Base-by-base conservation (phyloP, 176 grass and related monocot species). In the Aechmea fasciata region DNA sequence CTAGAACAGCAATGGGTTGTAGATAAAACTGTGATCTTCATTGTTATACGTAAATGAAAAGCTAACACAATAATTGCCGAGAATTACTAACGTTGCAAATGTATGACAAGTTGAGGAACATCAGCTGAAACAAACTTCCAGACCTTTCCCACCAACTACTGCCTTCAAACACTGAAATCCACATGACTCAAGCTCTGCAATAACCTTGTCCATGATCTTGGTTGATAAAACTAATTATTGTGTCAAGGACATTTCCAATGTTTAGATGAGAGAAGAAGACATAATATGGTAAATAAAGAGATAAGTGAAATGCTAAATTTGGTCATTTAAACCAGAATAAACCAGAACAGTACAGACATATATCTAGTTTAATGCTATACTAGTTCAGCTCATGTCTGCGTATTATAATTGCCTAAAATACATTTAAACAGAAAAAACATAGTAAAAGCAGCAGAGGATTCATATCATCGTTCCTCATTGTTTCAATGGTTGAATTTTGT, bases 101-200 rank as follows among this genome's bases (percentile, higher is more conserved):
- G 33, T 20, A 61, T 20, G 55, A 61, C 17, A 73, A 63, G n/a
- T 74, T 22, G 11, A 61, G 6, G 55, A 57, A 57, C 10, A 48
- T 68, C 74, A 83, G 57, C 68, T 73, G 71, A 47, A 71, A 17
- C 50, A 72, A 62, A 92, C 67, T 78, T 97, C 78, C 20, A 97
- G 76, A 41, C 93, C 93, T 77, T 19, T 69, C 48, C 93, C 93
- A 77, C 93, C 93, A 55, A 85, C 93, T 74, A 83, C 77, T 26
- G 84, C 89, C 80, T 75, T 83, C 47, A 92, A 97, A 79, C 86
- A 90, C 54, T 74, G 68, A 71, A 85, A 97, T 63, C 86, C 86
- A 20, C 76, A 71, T 25, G 77, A 82, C 57, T 87, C 81, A 0
- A 97, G 81, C 68, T 97, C 86, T n/a, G 52, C n/a, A 20, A 77